Base-by-base conservation (phyloP, 805 yeast species). In the Candida manassasensis region DNA sequence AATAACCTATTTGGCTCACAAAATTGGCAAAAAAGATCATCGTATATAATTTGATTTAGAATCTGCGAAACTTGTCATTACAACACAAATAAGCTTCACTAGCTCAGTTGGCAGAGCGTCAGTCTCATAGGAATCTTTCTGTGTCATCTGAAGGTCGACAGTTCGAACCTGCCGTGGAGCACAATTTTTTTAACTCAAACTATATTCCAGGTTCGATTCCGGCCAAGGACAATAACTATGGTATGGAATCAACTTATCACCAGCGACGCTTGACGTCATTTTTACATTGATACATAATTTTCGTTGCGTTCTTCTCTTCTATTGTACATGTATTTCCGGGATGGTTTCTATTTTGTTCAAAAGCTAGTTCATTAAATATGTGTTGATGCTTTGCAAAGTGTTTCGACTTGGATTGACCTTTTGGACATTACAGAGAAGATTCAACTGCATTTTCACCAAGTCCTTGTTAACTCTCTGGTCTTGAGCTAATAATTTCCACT, bases 371-470 rank as follows among this genome's bases (percentile, higher is more conserved):
- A 30, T 30, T 31, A 50, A 19, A 34, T 38, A 49, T 19, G 77
- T 56, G 42, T 85, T 82, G 2, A 84, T 77, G 19, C 89, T 73
- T 45, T 81, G 88, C 27, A 85, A 60, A 0, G 94, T 82, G 8
- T 85, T 79, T 33, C 96, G 63, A 37, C 88, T 79, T 0, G 95
- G 95, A 40, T 85, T 83, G 4, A 74, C 75, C 27, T 69, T 73
- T n/a, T 72, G 52, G 6, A 60, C 53, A 3, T 68, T 57, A 12
- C 72, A 63, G 3, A 86, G 47, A 30, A 53, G 53, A 2, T 77
- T 71, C 19, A 86, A 57, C 36, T 82, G 79, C 38, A 68, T 69
- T 37, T 77, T 71, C 11, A 84, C 70, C 6, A 64, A 53, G 18
- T 69, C 75, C 49, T 83, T 83, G 17, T 71, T 64, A 0, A 63